phyloP scores from a whole-genome alignment of 1,139 yeast species.

The Hemisphaericaspora xylofermentans region DNA sequence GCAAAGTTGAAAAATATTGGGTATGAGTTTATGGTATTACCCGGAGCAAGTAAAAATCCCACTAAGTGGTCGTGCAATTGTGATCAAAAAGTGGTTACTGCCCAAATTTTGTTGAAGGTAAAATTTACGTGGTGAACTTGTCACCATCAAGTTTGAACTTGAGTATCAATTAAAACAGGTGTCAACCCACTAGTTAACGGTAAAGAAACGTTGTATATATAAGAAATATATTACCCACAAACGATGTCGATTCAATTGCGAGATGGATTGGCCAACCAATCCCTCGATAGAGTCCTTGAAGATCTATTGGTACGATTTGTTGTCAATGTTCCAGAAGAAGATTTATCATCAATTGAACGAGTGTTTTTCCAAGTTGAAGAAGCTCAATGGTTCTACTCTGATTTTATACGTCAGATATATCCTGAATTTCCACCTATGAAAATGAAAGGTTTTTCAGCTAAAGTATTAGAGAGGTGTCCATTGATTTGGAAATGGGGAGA shows the following conservation, averaged over 20 bases:
- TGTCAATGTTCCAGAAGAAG: constrained; percentile 89
- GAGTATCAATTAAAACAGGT: neutral
- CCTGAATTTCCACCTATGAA: constrained; percentile 77
- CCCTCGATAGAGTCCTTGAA: constrained; percentile 77
- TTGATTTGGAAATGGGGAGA: constrained; percentile 84
- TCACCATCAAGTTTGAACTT: neutral
- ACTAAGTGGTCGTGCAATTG: constrained; percentile 1
- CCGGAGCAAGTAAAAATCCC: no score
- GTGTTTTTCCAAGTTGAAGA: constrained; percentile 94
- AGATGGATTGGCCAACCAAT: constrained; percentile 55
- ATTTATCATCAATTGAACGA: constrained; percentile 79
- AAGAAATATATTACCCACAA: no score
- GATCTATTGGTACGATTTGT: constrained; percentile 88
- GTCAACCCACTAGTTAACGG: no score
- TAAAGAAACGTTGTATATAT: no score
- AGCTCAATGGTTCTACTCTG: constrained; percentile 97
- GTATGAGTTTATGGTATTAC: neutral
- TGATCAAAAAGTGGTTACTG: constrained; percentile 1
- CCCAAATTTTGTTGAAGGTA: neutral
- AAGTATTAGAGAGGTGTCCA: constrained; percentile 77
- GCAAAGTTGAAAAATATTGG: neutral
- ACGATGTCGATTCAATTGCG: constrained; percentile 55
- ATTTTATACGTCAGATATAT: constrained; percentile 72
- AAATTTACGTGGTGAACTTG: no score
- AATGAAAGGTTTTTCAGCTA: constrained; percentile 75